These are phyloP conservation scores for Wallacemonas sp. DNA, from an alignment of 208 protist genomes.

Conservation along the genomic window DNA sequence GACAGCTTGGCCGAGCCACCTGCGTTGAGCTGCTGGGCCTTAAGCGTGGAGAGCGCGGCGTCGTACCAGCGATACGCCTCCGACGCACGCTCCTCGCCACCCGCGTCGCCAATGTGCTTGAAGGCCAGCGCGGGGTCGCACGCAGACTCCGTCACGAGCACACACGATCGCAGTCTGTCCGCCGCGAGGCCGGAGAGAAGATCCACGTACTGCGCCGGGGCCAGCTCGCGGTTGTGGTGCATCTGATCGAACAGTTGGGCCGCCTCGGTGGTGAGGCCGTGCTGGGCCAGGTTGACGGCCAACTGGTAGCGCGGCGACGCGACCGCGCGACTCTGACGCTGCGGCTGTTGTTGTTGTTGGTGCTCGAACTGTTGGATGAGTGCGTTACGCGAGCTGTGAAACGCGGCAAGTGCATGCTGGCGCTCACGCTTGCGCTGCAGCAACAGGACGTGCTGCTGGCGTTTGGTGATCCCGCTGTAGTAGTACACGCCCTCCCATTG, in stretches of 20 bases:
- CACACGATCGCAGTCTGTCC: constrained; percentile 36
- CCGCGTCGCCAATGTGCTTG: constrained; percentile 73
- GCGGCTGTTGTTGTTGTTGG: neutral
- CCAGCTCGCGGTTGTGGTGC: constrained; percentile 41
- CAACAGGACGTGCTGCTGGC: constrained; percentile 74
- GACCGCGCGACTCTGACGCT: constrained; percentile 1
- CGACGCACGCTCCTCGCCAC: constrained; percentile 72
- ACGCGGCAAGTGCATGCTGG: constrained; percentile 30
- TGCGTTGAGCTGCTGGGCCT: constrained; percentile 4
- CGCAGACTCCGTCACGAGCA: constrained; percentile 67
- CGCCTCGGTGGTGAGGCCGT: constrained; percentile 64
- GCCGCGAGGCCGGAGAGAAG: constrained; percentile 55
- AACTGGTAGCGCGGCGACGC: constrained; percentile 26
- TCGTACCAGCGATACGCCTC: constrained; percentile 83
- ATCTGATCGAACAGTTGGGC: constrained; percentile 49
- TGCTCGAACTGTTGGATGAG: constrained; percentile 16
- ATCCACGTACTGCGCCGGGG: constrained; percentile 46
- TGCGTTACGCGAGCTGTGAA: constrained; percentile 26
- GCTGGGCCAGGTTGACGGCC: constrained; percentile 43
- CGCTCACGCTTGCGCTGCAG: constrained; percentile 77
- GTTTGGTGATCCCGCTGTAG: constrained; percentile 78
- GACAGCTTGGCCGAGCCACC: neutral
- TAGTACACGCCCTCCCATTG: constrained; percentile 91
- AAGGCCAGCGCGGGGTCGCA: constrained; percentile 77
- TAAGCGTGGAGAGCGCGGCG: constrained; percentile 44